Evolutionary conservation across 2,329 filamentous ascomycete species (phyloP).

Genomic region (Massarina eburnea): DNA sequence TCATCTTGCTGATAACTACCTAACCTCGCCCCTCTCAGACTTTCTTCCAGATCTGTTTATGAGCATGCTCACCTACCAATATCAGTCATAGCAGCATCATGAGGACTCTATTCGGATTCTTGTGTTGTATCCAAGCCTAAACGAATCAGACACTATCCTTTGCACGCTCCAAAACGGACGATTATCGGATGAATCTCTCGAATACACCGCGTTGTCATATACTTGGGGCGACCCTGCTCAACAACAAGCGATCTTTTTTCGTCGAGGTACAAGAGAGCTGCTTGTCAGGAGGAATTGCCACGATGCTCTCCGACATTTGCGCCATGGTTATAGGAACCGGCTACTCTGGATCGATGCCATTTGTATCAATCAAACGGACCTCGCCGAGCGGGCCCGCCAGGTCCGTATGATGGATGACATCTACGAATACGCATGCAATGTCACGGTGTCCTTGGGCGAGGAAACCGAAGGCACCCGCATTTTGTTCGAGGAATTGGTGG

Average conservation of each 20-base stretch:
- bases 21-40: too few species aligned
- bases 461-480: background rate
- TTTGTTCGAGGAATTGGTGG: slow-evolving; percentile 7
- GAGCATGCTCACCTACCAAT: slow-evolving; percentile 7
- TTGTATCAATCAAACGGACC: slow-evolving; percentile 9
- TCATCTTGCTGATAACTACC: too few species aligned
- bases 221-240: slow-evolving; percentile 10
- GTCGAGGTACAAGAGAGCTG: slow-evolving; percentile 1
- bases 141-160: slow-evolving; percentile 4
- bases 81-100: slow-evolving; percentile 3
- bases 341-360: slow-evolving; percentile 12
- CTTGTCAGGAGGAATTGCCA: slow-evolving; percentile 6
- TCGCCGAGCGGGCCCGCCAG: slow-evolving; percentile 7
- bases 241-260: slow-evolving; percentile 3
- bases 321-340: slow-evolving; percentile 2
- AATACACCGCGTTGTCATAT: slow-evolving; percentile 13
- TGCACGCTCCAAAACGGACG: slow-evolving; percentile 10
- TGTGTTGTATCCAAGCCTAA: slow-evolving; percentile 7
- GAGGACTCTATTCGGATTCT: slow-evolving; percentile 12
- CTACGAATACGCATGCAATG: slow-evolving; percentile 2
- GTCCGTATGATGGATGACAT: slow-evolving; percentile 11
- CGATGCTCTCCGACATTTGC: slow-evolving; percentile 9
- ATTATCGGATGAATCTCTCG: slow-evolving; percentile 5
- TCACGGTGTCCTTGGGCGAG: slow-evolving; percentile 10
- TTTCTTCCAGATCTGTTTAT: too few species aligned